Evolutionary conservation across 345 rosid genomes (phyloP).

Genomic region (Brassica napus): Da-Ae NC_063442.1:37252501-37253000

Average conservation of each 20-base stretch:
- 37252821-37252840: background rate
- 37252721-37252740: background rate
- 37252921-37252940: background rate
- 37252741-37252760: conserved; percentile 2
- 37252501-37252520: background rate
- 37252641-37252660: background rate
- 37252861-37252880: no score
- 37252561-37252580: background rate
- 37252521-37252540: background rate
- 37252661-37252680: background rate
- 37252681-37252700: background rate
- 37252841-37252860: background rate
- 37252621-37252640: background rate
- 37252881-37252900: background rate
- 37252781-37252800: background rate
- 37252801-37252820: background rate
- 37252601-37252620: background rate
- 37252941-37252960: background rate
- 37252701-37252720: background rate
- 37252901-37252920: background rate
- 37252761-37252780: conserved; percentile 17
- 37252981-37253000: background rate
- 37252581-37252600: background rate
- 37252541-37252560: background rate
- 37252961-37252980: background rate